A percentile compares a stretch with the other conserved stretches of the same genome.
Evolutionary conservation across 1,284 basidiomycete genomes (phyloP).

Genomic region (Ustilago crameri): DNA sequence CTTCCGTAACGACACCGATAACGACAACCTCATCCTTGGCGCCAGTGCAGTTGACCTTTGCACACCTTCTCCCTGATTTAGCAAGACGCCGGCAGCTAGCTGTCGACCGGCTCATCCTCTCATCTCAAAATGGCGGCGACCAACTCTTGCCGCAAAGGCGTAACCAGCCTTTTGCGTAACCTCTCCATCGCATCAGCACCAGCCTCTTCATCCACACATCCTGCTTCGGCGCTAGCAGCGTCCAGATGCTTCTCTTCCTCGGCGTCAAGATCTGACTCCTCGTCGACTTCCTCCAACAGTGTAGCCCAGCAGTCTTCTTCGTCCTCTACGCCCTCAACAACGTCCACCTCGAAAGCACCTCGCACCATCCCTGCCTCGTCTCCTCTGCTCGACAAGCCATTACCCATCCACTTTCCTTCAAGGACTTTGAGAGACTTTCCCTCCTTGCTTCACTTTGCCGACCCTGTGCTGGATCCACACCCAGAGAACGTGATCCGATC

Average conservation of each 20-base stretch:
- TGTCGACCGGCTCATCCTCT: too few species aligned
- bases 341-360: conserved; percentile 14
- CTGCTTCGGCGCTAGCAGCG: conserved; percentile 6
- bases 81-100: too few species aligned
- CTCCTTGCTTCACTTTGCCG: conserved; percentile 60
- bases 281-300: conserved; percentile 1
- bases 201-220: conserved; percentile 19
- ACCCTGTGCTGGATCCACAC: conserved; percentile 65
- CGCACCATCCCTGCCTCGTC: conserved; percentile 32
- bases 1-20: too few species aligned
- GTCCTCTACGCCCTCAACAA: conserved; percentile 10
- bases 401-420: conserved; percentile 51
- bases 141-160: conserved; percentile 18
- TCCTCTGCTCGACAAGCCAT: conserved; percentile 53
- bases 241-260: conserved; percentile 25
- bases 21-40: too few species aligned
- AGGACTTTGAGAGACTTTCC: conserved; percentile 55
- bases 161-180: conserved; percentile 25
- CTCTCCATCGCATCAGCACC: conserved; percentile 18
- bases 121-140: conserved; percentile 31
- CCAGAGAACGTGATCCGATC: conserved; percentile 48
- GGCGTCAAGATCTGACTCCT: not conserved
- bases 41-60: too few species aligned
- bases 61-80: too few species aligned
- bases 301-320: conserved; percentile 4